phyloP scores from a whole-genome alignment of 2,329 filamentous ascomycete genomes.

The Hypomyces rosellus region DNA sequence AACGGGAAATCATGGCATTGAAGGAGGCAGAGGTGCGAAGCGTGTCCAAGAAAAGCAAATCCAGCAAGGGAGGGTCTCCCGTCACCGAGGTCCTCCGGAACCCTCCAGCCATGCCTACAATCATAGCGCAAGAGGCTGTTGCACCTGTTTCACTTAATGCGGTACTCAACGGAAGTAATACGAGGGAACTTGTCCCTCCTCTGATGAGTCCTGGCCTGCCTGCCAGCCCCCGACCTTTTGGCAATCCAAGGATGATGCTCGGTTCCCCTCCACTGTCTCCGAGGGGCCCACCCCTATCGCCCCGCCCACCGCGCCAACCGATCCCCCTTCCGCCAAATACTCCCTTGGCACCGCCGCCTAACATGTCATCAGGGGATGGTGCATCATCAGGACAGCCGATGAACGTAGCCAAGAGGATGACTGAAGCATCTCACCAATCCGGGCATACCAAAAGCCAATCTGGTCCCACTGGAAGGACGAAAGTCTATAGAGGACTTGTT shows the following conservation, averaged over 20 bases:
- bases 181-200: slow-evolving; percentile 31
- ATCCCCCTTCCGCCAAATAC: slow-evolving; percentile 67
- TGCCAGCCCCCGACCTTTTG: slow-evolving; percentile 50
- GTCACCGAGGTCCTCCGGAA: slow-evolving; percentile 30
- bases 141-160: slow-evolving; percentile 47
- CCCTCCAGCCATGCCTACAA: slow-evolving; percentile 28
- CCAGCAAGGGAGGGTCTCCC: slow-evolving; percentile 22
- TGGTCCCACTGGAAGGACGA: slow-evolving; percentile 38
- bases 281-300: slow-evolving; percentile 54
- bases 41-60: slow-evolving; percentile 66
- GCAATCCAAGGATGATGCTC: slow-evolving; percentile 43
- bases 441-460: slow-evolving; percentile 21
- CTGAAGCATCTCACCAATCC: slow-evolving; percentile 30
- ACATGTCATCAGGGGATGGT: slow-evolving; percentile 10
- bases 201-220: slow-evolving; percentile 56
- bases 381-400: slow-evolving; percentile 4
- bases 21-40: slow-evolving; percentile 66
- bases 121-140: slow-evolving; percentile 31
- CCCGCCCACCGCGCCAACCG: slow-evolving; percentile 66
- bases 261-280: slow-evolving; percentile 66
- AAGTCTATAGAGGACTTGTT: slow-evolving; percentile 69
- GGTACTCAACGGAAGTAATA: slow-evolving; percentile 37
- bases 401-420: slow-evolving; percentile 7
- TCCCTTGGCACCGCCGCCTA: slow-evolving; percentile 47
- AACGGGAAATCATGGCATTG: slow-evolving; percentile 62